A percentile compares a stretch with the other conserved stretches of the same genome.
phyloP scores from a whole-genome alignment of 441 rosid genomes.

The Pelargonium australe region DNA sequence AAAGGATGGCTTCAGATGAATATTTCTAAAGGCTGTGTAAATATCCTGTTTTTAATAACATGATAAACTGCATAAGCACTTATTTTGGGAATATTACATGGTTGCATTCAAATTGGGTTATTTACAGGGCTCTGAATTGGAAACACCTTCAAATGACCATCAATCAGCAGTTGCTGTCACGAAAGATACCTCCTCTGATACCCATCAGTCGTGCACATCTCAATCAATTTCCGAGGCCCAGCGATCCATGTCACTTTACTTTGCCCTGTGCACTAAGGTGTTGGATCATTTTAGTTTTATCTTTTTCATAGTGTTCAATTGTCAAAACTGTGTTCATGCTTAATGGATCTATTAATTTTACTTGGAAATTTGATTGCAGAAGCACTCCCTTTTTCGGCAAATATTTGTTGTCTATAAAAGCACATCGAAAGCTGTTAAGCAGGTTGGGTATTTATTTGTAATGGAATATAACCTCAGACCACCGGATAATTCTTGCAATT shows the following conservation, averaged over 20 bases:
- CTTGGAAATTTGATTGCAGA: constrained; percentile 50
- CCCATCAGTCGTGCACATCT: constrained; percentile 36
- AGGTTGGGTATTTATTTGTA: constrained; percentile 45
- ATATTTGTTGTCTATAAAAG: constrained; percentile 61
- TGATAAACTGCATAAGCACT: constrained; percentile 1
- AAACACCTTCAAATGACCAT: constrained; percentile 42
- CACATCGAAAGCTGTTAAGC: constrained; percentile 64
- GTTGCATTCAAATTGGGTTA: constrained; percentile 3
- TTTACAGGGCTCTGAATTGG: constrained; percentile 51
- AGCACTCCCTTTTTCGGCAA: constrained; percentile 80
- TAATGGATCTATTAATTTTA: constrained; percentile 11
- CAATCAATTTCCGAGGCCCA: constrained; percentile 65
- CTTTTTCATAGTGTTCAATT: constrained; percentile 20
- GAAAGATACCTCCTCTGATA: constrained; percentile 47
- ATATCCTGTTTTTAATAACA: background rate
- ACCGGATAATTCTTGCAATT: constrained; percentile 13
- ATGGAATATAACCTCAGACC: constrained; percentile 16
- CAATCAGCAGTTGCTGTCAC: constrained; percentile 29
- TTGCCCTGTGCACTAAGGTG: constrained; percentile 99
- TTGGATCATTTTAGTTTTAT: constrained; percentile 16
- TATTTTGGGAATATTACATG: constrained; percentile 1
- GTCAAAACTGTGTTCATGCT: constrained; percentile 10
- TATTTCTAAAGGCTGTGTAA: background rate
- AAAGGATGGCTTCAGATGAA: background rate
- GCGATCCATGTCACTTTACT: constrained; percentile 85